A percentile compares a stretch with the other conserved stretches of the same genome.
Evolutionary conservation across 129 eudicot genomes (phyloP).

Genomic region (Escallonia rubra): DNA sequence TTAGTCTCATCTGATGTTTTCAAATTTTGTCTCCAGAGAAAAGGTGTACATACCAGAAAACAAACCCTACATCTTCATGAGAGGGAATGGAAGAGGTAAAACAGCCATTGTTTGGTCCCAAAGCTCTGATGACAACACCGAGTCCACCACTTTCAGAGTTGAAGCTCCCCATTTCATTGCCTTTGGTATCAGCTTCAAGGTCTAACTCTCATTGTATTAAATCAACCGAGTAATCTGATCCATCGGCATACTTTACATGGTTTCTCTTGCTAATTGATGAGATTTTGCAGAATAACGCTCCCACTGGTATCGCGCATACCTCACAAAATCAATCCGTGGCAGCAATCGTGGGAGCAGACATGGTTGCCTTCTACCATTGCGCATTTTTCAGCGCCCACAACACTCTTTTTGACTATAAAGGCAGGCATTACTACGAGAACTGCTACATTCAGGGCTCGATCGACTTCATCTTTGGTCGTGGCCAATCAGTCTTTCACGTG

Average conservation of each 20-base stretch:
- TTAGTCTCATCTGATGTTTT: too few species aligned
- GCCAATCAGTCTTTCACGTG: constrained; percentile 57
- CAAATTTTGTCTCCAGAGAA: constrained; percentile 45
- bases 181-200: constrained; percentile 92
- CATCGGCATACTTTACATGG: neutral
- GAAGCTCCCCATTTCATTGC: constrained; percentile 66
- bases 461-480: constrained; percentile 81
- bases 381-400: constrained; percentile 70
- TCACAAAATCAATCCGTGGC: constrained; percentile 75
- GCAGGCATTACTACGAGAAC: constrained; percentile 71
- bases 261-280: constrained; percentile 2
- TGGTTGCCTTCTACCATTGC: constrained; percentile 73
- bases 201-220: constrained; percentile 14
- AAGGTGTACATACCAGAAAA: constrained; percentile 60
- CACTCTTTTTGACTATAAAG: constrained; percentile 68
- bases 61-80: constrained; percentile 57
- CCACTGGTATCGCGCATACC: constrained; percentile 40
- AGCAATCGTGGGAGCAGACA: constrained; percentile 61
- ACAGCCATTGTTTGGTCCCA: constrained; percentile 69
- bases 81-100: constrained; percentile 76
- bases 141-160: constrained; percentile 71
- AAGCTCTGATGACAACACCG: constrained; percentile 47
- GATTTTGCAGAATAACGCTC: constrained; percentile 58
- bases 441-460: constrained; percentile 83
- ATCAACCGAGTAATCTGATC: too few species aligned